phyloP scores from a whole-genome alignment of 306 rosid species.

The Corylus americana region DNA sequence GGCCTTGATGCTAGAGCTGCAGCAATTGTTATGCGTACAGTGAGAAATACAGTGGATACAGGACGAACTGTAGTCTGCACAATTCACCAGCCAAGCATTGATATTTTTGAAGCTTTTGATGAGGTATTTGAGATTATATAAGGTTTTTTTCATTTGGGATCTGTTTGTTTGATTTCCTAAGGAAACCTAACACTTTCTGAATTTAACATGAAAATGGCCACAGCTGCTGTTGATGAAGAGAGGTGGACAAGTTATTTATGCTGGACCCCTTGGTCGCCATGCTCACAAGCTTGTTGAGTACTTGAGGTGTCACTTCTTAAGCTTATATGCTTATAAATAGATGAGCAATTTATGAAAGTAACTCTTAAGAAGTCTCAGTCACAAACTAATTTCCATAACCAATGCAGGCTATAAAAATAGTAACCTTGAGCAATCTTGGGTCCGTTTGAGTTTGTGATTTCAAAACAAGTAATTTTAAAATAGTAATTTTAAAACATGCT shows the following conservation, averaged over 20 bases:
- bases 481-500: no score
- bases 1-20: constrained; percentile 66
- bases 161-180: constrained; percentile 12
- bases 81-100: constrained; percentile 67
- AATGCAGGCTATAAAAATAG: neutral
- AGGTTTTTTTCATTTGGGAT: constrained; percentile 7
- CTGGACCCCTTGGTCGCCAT: constrained; percentile 52
- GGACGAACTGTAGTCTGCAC: constrained; percentile 63
- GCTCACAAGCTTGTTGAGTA: constrained; percentile 48
- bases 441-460: no score
- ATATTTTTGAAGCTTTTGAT: constrained; percentile 57
- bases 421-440: neutral
- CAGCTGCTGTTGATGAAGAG: constrained; percentile 58
- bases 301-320: constrained; percentile 38
- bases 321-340: neutral
- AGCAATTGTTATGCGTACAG: constrained; percentile 55
- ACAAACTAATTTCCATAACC: neutral
- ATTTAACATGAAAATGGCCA: constrained; percentile 12
- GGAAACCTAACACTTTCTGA: neutral
- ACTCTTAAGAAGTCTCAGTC: neutral
- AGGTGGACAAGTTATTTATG: constrained; percentile 57
- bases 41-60: constrained; percentile 54
- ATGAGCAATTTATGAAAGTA: neutral
- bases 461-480: no score
- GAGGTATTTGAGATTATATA: constrained; percentile 36